phyloP scores from a whole-genome alignment of 2,329 filamentous ascomycete genomes.

The Bretziella fagacearum region DNA sequence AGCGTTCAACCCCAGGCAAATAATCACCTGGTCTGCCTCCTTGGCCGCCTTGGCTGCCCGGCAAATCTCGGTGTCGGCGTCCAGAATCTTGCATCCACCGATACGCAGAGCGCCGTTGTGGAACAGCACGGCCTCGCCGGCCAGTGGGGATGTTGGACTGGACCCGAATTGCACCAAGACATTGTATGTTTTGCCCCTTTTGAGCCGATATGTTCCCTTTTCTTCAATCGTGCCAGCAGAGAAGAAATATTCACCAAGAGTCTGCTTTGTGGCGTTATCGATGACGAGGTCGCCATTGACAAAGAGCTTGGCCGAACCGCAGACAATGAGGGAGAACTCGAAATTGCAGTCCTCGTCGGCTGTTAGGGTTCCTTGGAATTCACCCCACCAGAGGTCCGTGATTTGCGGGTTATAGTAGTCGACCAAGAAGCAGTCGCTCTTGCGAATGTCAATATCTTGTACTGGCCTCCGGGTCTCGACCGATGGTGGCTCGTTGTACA shows the following conservation, averaged over 20 bases:
- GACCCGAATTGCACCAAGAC: conserved; percentile 43
- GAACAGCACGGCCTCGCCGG: conserved; percentile 32
- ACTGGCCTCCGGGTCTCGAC: conserved; percentile 30
- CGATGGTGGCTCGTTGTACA: conserved; percentile 41
- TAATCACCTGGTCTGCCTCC: conserved; percentile 57
- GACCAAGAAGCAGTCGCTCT: conserved; percentile 33
- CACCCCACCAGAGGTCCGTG: conserved; percentile 39
- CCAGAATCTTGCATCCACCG: conserved; percentile 41
- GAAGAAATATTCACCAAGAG: conserved; percentile 46
- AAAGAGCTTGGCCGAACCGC: conserved; percentile 47
- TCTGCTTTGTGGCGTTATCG: conserved; percentile 48
- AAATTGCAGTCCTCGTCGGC: conserved; percentile 43
- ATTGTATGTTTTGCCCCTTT: conserved; percentile 41
- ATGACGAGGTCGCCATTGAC: conserved; percentile 45
- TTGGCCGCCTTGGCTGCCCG: conserved; percentile 51
- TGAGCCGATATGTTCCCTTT: conserved; percentile 38
- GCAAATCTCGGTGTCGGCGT: conserved; percentile 41
- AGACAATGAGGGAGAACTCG: conserved; percentile 49
- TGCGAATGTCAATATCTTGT: conserved; percentile 31
- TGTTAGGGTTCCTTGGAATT: conserved; percentile 42
- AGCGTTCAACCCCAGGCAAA: conserved; percentile 61
- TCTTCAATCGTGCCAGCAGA: conserved; percentile 48
- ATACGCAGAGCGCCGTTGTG: conserved; percentile 45
- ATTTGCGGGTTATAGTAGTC: conserved; percentile 38
- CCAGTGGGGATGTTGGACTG: conserved; percentile 38